These are phyloP conservation scores for Microsporum ferrugineum DNA, from an alignment of 2,329 filamentous ascomycete species.

Conservation along the genomic window DNA sequence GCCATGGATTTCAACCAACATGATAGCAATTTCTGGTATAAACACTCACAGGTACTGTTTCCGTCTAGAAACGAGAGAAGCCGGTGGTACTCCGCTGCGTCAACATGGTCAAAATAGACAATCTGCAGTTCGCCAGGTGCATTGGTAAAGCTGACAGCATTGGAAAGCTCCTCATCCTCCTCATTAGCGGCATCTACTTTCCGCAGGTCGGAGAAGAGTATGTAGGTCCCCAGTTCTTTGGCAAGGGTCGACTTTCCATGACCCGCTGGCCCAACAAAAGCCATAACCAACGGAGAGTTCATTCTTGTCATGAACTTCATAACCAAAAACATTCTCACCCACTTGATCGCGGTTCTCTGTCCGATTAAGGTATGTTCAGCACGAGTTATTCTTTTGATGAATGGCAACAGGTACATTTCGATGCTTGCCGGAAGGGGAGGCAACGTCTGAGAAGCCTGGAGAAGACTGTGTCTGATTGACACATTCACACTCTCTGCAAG, in stretches of 20 bases:
- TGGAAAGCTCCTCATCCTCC: not conserved
- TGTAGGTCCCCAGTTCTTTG: slow-evolving; percentile 6
- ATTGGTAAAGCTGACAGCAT: not conserved
- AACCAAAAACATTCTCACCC: slow-evolving; percentile 2
- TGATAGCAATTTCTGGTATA: not conserved
- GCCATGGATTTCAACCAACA: not conserved
- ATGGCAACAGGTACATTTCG: not conserved
- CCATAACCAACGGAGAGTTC: slow-evolving; percentile 8
- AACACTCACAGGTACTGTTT: slow-evolving; percentile 5
- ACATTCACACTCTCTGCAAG: slow-evolving; percentile 1
- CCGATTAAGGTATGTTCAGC: slow-evolving; percentile 8
- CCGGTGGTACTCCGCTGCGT: slow-evolving; percentile 32
- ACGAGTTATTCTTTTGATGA: not conserved
- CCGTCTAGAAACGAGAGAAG: slow-evolving; percentile 39
- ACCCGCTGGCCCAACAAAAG: slow-evolving; percentile 11
- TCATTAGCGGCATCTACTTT: not conserved
- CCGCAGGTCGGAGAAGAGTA: not conserved
- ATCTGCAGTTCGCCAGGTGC: not conserved
- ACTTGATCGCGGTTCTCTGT: slow-evolving; percentile 9
- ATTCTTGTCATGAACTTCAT: slow-evolving; percentile 6
- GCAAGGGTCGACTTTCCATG: slow-evolving; percentile 13
- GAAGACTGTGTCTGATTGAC: slow-evolving; percentile 9
- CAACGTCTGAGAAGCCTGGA: not conserved
- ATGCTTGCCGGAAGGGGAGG: not conserved
- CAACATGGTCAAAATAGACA: slow-evolving; percentile 10